Conservation (phyloP, 495 filamentous ascomycete species). For the Aspergillus sparsus region DNA sequence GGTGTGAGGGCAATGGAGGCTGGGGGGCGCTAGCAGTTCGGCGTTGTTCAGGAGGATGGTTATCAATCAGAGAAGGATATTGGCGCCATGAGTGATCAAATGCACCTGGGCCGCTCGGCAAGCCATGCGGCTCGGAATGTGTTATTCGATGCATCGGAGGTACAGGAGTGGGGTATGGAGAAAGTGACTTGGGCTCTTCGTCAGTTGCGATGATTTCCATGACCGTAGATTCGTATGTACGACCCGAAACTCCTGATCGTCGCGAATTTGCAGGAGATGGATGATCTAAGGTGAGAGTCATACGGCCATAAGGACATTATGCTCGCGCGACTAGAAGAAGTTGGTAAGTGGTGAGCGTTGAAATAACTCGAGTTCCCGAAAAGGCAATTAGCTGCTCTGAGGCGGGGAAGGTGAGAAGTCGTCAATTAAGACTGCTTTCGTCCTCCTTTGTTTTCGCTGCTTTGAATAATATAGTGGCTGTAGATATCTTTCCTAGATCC, state of each 20-base stretch:
- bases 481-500: no score
- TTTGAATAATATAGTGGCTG: no score
- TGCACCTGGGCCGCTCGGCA: constrained; percentile 29
- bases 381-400: constrained; percentile 15
- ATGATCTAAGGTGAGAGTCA: constrained; percentile 24
- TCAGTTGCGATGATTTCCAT: constrained; percentile 28
- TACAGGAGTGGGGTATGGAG: constrained; percentile 22
- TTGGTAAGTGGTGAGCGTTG: background rate
- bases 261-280: constrained; percentile 23
- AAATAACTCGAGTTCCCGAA: constrained; percentile 14
- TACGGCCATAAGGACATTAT: constrained; percentile 30
- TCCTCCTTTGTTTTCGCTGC: background rate
- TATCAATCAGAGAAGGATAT: constrained; percentile 37
- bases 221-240: constrained; percentile 19
- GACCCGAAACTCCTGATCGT: constrained; percentile 16
- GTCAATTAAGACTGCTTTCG: background rate
- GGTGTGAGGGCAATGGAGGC: constrained; percentile 32
- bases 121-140: constrained; percentile 32
- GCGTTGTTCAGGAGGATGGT: constrained; percentile 35
- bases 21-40: constrained; percentile 36
- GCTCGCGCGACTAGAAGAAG: constrained; percentile 12
- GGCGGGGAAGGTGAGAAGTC: background rate
- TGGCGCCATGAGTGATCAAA: constrained; percentile 42
- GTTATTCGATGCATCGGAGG: constrained; percentile 40
- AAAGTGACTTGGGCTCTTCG: constrained; percentile 23